Conservation (phyloP, 2,329 filamentous ascomycete species). For the Cladophialophora yegresii region DNA sequence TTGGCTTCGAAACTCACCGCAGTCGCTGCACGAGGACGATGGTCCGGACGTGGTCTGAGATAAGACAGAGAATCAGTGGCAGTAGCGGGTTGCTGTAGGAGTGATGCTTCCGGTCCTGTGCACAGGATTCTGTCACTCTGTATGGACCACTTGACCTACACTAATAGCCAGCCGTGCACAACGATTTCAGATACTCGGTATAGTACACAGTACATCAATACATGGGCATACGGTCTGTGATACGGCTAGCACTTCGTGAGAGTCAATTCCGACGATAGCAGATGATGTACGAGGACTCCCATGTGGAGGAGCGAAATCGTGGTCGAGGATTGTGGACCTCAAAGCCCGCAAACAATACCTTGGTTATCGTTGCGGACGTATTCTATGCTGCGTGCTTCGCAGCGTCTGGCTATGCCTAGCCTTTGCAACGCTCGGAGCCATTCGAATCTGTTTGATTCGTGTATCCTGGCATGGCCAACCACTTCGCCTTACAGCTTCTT, state of each 20-base stretch:
- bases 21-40: background rate
- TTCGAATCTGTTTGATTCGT: background rate
- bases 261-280: background rate
- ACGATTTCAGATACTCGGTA: background rate
- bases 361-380: background rate
- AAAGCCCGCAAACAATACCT: background rate
- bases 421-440: background rate
- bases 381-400: background rate
- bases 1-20: background rate
- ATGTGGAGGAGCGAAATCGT: background rate
- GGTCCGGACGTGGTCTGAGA: too few species aligned
- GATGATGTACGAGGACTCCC: background rate
- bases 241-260: background rate
- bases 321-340: background rate
- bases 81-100: too few species aligned
- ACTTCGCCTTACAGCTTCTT: background rate
- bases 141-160: background rate
- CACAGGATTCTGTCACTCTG: too few species aligned
- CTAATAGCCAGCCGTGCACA: background rate
- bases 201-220: background rate
- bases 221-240: background rate
- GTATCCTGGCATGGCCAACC: background rate
- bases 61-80: background rate
- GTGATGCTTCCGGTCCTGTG: too few species aligned
- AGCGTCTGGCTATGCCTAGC: background rate